A percentile compares a stretch with the other conserved stretches of the same genome.
Conservation (phyloP, 257 asterid genomes). For the Striga asiatica region DNA sequence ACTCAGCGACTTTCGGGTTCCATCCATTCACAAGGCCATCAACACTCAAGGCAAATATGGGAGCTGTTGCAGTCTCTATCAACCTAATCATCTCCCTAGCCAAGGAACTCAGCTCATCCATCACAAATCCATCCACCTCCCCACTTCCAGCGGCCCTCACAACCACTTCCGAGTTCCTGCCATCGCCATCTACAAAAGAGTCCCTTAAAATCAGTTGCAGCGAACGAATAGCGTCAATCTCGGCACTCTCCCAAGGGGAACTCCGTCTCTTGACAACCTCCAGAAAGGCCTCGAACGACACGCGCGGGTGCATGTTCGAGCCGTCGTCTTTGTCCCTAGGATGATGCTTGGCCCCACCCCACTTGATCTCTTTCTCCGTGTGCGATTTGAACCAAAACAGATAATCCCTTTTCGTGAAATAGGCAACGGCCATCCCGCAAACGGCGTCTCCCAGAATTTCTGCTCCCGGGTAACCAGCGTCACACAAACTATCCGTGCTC, state of each 20-base stretch:
- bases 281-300: constrained; percentile 54
- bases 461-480: constrained; percentile 60
- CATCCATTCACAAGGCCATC: constrained; percentile 56
- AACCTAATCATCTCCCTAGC: constrained; percentile 54
- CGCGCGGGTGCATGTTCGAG: constrained; percentile 48
- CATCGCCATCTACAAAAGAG: constrained; percentile 32
- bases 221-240: constrained; percentile 68
- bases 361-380: constrained; percentile 44
- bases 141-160: constrained; percentile 20
- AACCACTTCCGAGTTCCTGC: constrained; percentile 20
- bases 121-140: constrained; percentile 44
- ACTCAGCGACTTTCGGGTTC: constrained; percentile 47
- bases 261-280: constrained; percentile 52
- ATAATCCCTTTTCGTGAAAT: constrained; percentile 47
- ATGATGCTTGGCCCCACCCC: constrained; percentile 66
- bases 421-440: constrained; percentile 69
- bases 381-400: constrained; percentile 63
- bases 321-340: constrained; percentile 49
- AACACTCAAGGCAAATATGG: constrained; percentile 47
- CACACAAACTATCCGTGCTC: constrained; percentile 55
- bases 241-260: constrained; percentile 53
- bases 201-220: constrained; percentile 64
- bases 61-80: constrained; percentile 63
- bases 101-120: constrained; percentile 52
- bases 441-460: constrained; percentile 46